Evolutionary conservation across 2,329 filamentous ascomycete genomes (phyloP).

Genomic region (Pseudogymnoascus sp.): DNA sequence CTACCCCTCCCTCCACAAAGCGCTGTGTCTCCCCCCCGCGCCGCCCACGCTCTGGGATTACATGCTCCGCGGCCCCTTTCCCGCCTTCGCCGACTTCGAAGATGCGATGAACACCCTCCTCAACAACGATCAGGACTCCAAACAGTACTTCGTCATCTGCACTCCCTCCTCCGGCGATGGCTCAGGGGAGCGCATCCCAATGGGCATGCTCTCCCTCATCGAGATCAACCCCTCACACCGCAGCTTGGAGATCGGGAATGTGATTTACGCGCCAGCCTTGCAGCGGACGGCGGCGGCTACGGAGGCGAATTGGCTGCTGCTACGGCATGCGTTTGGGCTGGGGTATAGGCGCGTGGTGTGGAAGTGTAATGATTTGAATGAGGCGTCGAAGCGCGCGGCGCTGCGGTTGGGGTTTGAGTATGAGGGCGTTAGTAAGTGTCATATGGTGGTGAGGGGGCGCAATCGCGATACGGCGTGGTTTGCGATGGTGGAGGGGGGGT

Average conservation of each 20-base stretch:
- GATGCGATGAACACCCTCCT: constrained; percentile 21
- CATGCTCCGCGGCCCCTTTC: constrained; percentile 32
- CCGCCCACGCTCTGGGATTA: constrained; percentile 34
- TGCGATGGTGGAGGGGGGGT: constrained; percentile 52
- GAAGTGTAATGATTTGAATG: constrained; percentile 55
- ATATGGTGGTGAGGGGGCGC: constrained; percentile 51
- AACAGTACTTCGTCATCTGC: constrained; percentile 40
- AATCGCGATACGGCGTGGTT: constrained; percentile 55
- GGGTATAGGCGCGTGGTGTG: constrained; percentile 54
- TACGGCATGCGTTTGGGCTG: constrained; percentile 46
- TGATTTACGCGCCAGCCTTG: constrained; percentile 44
- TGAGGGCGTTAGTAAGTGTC: constrained; percentile 55
- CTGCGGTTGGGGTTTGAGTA: constrained; percentile 48
- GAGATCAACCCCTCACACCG: constrained; percentile 41
- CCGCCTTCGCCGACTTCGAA: constrained; percentile 26
- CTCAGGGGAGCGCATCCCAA: constrained; percentile 4
- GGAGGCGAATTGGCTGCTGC: constrained; percentile 50
- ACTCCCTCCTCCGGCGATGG: constrained; percentile 14
- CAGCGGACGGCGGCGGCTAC: constrained; percentile 50
- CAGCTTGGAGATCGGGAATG: constrained; percentile 49
- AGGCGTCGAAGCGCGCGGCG: constrained; percentile 46
- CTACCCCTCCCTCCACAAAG: neutral
- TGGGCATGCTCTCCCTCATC: constrained; percentile 38
- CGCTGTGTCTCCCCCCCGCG: neutral
- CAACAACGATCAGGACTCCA: constrained; percentile 27